A percentile compares a stretch with the other conserved stretches of the same genome.
Conservation (phyloP, 257 asterid genomes). For the Penstemon davidsonii region DNA sequence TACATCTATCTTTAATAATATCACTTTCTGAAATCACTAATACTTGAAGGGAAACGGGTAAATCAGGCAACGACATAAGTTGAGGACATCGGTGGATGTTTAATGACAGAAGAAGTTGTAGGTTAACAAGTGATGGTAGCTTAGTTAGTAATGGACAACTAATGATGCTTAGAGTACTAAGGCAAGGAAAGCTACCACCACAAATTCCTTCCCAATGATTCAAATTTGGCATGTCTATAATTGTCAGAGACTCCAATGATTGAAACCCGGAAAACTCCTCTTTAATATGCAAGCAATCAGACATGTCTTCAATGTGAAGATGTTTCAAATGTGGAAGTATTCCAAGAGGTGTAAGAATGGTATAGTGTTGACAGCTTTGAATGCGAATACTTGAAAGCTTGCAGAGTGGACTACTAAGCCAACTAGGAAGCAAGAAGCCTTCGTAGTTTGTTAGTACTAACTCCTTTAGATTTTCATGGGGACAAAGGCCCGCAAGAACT, state of each 20-base stretch:
- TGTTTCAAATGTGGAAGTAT: slow-evolving; percentile 36
- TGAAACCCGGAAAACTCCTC: slow-evolving; percentile 33
- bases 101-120: slow-evolving; percentile 21
- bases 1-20: slow-evolving; percentile 38
- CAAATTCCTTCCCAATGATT: slow-evolving; percentile 21
- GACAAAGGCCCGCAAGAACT: slow-evolving; percentile 42
- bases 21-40: slow-evolving; percentile 37
- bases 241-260: slow-evolving; percentile 30
- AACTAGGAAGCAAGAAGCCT: slow-evolving; percentile 36
- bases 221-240: slow-evolving; percentile 33
- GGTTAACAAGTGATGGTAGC: slow-evolving; percentile 35
- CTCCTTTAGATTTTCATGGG: slow-evolving; percentile 43
- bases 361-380: slow-evolving; percentile 27
- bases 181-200: slow-evolving; percentile 31
- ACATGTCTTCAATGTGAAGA: slow-evolving; percentile 40
- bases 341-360: slow-evolving; percentile 35
- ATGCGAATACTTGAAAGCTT: slow-evolving; percentile 37
- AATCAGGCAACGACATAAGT: slow-evolving; percentile 32
- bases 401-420: slow-evolving; percentile 32
- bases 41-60: slow-evolving; percentile 33
- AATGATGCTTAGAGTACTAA: slow-evolving; percentile 29
- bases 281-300: slow-evolving; percentile 10
- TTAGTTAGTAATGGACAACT: slow-evolving; percentile 35
- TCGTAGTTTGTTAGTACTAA: slow-evolving; percentile 30
- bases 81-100: slow-evolving; percentile 35